Conservation (phyloP, 345 rosid species). For the Brassica rapa region DNA sequence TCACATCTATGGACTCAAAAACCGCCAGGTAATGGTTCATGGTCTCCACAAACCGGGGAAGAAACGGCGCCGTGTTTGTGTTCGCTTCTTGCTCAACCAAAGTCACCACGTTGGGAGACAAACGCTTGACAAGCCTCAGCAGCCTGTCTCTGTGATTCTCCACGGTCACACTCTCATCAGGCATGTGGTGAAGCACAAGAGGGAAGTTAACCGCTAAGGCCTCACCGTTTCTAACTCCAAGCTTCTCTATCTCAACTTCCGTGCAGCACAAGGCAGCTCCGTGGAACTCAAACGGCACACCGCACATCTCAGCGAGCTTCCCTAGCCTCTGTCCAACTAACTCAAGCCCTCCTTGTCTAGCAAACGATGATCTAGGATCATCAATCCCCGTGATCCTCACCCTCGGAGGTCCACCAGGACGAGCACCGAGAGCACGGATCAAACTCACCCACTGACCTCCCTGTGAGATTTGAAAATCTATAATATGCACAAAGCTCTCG, state of each 20-base stretch:
- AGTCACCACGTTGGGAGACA: constrained; percentile 83
- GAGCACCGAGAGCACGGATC: constrained; percentile 86
- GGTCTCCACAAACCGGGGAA: constrained; percentile 70
- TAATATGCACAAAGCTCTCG: constrained; percentile 71
- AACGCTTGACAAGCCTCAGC: constrained; percentile 68
- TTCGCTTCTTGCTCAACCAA: constrained; percentile 91
- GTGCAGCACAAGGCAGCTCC: constrained; percentile 60
- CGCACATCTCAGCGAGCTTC: constrained; percentile 65
- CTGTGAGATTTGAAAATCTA: constrained; percentile 84
- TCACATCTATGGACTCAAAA: constrained; percentile 76
- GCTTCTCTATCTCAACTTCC: constrained; percentile 65
- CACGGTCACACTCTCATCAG: constrained; percentile 83
- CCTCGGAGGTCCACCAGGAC: constrained; percentile 84
- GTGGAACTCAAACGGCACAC: constrained; percentile 81
- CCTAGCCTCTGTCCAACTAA: constrained; percentile 75
- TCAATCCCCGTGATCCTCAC: constrained; percentile 87
- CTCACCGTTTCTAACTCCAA: constrained; percentile 65
- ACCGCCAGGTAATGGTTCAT: constrained; percentile 69
- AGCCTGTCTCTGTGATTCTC: constrained; percentile 87
- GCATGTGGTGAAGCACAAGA: constrained; percentile 83
- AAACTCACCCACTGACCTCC: constrained; percentile 94
- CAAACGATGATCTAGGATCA: constrained; percentile 76
- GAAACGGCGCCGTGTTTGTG: constrained; percentile 80
- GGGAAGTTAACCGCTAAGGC: constrained; percentile 86
- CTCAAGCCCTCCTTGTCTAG: constrained; percentile 85